Evolutionary conservation across 257 asterid species (phyloP), one percentile per base, ranked within the genome.

Genomic region (Penstemon newberryi): DNA sequence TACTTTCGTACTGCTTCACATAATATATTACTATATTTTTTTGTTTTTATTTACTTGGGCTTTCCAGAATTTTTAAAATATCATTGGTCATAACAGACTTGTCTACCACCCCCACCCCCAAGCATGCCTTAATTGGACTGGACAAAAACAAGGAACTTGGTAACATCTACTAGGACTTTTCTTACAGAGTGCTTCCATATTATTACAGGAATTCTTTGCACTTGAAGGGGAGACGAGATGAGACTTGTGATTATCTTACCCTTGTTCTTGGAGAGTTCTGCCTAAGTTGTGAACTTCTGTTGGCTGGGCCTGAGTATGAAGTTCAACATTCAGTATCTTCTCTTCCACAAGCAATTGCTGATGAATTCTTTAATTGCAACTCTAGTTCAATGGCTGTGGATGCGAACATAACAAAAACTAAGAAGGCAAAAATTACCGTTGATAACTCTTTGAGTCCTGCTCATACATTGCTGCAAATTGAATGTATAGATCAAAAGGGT

Each of bases 381-480:
- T 4, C n/a, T 38, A 45, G 63, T 36, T 58, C 63, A 10, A 15
- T 37, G 43, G 44, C 8, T 33, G 36, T 39, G 33, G 33, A 25
- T 25, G 33, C 2, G 33, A 25, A 25, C 33, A 25, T 25, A 25
- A 25, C 33, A 25, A 25, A 25, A 25, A 25, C 33, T 12, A 70
- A 68, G 78, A 78, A 60, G 73, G 79, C 50, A 51, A 66, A 43
- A 33, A 47, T 83, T 44, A 70, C 77, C 3, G 79, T 83, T 58
- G 88, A 83, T 70, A 83, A 83, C 49, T 56, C 60, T 51, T 63
- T 83, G 69, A 83, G 88, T 72, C 84, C 88, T 11, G 77, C 70
- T 50, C 82, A 83, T 60, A 83, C 88, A 4, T 62, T 80, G 65
- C 84, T 83, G 58, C 85, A 83, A 73, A 80, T 83, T 75, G 80